Percentiles rank a stretch among this genome's conserved stretches.
Evolutionary conservation across 176 grass and related monocot species (phyloP).

Genomic region (Ensete ventricosum): DNA sequence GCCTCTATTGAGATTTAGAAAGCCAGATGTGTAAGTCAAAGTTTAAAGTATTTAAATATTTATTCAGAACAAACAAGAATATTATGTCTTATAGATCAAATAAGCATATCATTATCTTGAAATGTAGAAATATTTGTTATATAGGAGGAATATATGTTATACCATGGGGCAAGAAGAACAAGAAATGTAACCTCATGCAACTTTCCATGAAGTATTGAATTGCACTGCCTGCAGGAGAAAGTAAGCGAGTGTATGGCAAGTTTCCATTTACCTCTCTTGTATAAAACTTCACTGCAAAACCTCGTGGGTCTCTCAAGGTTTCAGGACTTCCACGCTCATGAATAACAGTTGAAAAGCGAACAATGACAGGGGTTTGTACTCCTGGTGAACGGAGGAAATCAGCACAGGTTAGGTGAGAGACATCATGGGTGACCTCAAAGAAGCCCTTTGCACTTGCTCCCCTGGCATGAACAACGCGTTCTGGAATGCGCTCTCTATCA

Average conservation of each 20-base stretch:
- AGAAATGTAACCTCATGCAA: neutral
- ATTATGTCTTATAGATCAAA: too few species aligned
- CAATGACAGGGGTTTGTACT: slow-evolving; percentile 75
- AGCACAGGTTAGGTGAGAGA: slow-evolving; percentile 80
- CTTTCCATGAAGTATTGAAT: neutral
- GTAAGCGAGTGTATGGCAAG: neutral
- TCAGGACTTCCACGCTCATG: slow-evolving; percentile 95
- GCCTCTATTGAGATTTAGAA: too few species aligned
- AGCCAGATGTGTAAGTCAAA: too few species aligned
- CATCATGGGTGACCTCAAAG: slow-evolving; percentile 98
- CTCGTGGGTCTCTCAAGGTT: slow-evolving; percentile 88
- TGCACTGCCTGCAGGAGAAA: neutral
- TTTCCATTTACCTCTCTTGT: slow-evolving; percentile 51
- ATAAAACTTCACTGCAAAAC: slow-evolving; percentile 99
- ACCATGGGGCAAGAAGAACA: too few species aligned
- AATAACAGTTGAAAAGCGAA: slow-evolving; percentile 99
- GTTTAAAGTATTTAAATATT: too few species aligned
- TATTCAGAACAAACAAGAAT: too few species aligned
- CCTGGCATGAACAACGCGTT: slow-evolving; percentile 86
- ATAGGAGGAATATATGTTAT: too few species aligned
- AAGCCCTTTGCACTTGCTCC: slow-evolving; percentile 97
- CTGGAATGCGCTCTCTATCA: slow-evolving; percentile 87
- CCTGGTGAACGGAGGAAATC: slow-evolving; percentile 82
- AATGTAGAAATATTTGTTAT: too few species aligned
- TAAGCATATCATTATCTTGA: too few species aligned